These are phyloP conservation scores for Tolypocladium tundrense DNA, from an alignment of 2,329 filamentous ascomycete species.

Conservation along the genomic window DNA sequence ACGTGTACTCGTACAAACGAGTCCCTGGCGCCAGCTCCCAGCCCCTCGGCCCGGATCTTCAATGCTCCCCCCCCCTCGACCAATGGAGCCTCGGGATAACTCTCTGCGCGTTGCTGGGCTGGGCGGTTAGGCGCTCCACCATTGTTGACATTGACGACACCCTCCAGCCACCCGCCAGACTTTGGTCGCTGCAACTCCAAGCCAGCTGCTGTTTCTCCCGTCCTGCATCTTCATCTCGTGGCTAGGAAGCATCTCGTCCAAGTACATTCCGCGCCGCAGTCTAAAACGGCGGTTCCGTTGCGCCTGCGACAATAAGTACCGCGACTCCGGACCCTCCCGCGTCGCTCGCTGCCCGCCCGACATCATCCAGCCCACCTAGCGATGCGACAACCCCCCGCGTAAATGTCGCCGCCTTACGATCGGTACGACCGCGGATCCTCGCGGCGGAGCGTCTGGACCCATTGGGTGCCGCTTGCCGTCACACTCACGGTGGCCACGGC, in stretches of 20 bases:
- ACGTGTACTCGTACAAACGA: neutral
- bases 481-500: conserved; percentile 82
- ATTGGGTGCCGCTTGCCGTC: conserved; percentile 81
- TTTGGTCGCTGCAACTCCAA: neutral
- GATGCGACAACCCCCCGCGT: conserved; percentile 24
- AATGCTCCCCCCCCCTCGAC: conserved; percentile 1
- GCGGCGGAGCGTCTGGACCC: conserved; percentile 57
- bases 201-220: neutral
- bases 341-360: conserved; percentile 4
- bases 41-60: conserved; percentile 7
- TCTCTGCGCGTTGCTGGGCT: conserved; percentile 6
- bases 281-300: neutral
- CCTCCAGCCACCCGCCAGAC: conserved; percentile 1
- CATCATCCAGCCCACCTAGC: conserved; percentile 8
- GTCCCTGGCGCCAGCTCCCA: neutral
- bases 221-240: neutral
- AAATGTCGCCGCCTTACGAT: conserved; percentile 56
- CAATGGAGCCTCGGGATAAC: conserved; percentile 4
- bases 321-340: neutral
- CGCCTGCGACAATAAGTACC: neutral
- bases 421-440: conserved; percentile 43
- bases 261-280: neutral
- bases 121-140: conserved; percentile 1
- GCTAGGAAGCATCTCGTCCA: neutral
- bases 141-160: conserved; percentile 7